Evolutionary conservation across 805 yeast genomes (phyloP), one percentile per base, ranked within the genome.

Genomic region (Gaillardinia entomophila): DNA sequence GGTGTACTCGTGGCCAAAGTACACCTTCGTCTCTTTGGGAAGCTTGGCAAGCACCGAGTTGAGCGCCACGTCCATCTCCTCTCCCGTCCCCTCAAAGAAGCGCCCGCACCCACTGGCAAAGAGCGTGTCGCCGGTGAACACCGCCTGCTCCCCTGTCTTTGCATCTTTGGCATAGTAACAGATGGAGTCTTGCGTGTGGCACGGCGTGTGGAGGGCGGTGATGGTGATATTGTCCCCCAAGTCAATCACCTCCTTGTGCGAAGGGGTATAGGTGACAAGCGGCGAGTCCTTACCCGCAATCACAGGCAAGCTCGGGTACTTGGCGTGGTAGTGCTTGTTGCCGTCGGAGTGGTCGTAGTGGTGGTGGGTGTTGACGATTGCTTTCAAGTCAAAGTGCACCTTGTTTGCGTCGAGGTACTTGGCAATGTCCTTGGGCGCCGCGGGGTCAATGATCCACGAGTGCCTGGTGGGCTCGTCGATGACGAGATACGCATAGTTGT

Each of bases 1-100:
- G 4, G 98, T 92, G 61, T 92, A 92, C 61, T 92, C 99, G 57
- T 92, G 99, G 2, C 99, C 99, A 2, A 97, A 90, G 51, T 77
- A 90, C 2, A 89, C 88, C 24, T 57, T 55, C 0, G 97, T 87
- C 7, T 77, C 81, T 14, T 62, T 57, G 0, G 95, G 89, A 32
- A 90, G 66, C 17, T 49, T 46, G 3, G 71, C 82, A 37, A 92
- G 65, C 8, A 71, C 60, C 13, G 62, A 55, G 45, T 76, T 78
- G 47, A 92, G 67, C 0, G 95, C 73, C 1, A 45, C 41, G 44
- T 81, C 73, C 99, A 92, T 92, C 51, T 92, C 82, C 25, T 57
- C 60, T 0, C 89, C 88, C 10, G 71, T 66, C 2, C 98, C 98
- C 60, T 92, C 99, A 53, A 92, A 92, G 60, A 92, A 92, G 33